phyloP scores from a whole-genome alignment of 2,329 filamentous ascomycete species.

The Sordariomycetes sp. region DNA sequence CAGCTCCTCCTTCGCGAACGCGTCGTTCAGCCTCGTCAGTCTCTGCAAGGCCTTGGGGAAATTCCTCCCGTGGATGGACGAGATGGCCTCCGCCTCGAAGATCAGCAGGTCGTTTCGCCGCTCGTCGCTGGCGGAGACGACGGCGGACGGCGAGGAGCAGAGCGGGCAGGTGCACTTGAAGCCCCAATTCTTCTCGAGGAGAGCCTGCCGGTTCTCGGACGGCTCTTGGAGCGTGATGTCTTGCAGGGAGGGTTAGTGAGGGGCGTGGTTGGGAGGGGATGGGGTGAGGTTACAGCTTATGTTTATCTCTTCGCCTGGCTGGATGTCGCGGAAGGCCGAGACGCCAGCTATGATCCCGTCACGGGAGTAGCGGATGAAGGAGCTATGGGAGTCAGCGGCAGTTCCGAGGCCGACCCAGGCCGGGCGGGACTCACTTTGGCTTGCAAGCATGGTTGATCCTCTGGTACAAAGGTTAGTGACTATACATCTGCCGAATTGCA shows the following conservation, averaged over 20 bases:
- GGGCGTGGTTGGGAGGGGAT: neutral
- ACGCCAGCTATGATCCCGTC: constrained; percentile 2
- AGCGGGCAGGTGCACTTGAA: constrained; percentile 6
- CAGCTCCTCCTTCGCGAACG: neutral
- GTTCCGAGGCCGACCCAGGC: neutral
- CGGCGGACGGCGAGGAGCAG: neutral
- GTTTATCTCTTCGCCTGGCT: constrained; percentile 4
- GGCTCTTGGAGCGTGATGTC: constrained; percentile 2
- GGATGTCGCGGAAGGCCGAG: constrained; percentile 3
- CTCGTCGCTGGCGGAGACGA: neutral
- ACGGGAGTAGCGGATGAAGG: constrained; percentile 4
- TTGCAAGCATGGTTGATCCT: constrained; percentile 5
- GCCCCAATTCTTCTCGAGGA: neutral
- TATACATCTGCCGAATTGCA: neutral
- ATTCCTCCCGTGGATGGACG: neutral
- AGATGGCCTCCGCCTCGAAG: neutral
- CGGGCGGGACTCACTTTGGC: constrained; percentile 4
- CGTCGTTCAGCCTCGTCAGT: neutral
- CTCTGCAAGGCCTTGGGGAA: neutral
- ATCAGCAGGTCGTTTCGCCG: neutral
- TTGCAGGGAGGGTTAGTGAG: neutral
- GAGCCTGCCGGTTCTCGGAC: neutral
- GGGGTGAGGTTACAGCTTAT: constrained; percentile 4
- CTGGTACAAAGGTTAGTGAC: neutral
- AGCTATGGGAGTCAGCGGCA: neutral